Conservation (phyloP, 768 basidiomycete species). For the Rickenella mellea region DNA sequence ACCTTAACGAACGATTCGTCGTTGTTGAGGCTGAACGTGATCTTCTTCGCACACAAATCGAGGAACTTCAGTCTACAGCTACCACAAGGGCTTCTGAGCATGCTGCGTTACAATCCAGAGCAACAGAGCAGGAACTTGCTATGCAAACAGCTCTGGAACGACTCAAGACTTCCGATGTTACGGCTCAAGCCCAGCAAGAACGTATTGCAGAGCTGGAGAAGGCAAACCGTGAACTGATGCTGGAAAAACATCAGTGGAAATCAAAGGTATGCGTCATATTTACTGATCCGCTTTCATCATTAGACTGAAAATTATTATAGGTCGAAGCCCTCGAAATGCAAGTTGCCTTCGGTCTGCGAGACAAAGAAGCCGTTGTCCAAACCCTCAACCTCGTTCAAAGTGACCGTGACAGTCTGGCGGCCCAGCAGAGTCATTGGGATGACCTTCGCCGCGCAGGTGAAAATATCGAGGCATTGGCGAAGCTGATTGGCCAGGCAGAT, state of each 20-base stretch:
- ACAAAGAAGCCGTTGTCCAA: slow-evolving; percentile 49
- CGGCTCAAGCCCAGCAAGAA: slow-evolving; percentile 48
- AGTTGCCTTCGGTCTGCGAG: slow-evolving; percentile 44
- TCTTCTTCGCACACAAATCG: slow-evolving; percentile 41
- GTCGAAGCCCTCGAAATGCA: slow-evolving; percentile 52
- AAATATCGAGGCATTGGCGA: slow-evolving; percentile 61
- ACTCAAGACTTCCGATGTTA: slow-evolving; percentile 64
- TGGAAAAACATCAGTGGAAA: slow-evolving; percentile 48
- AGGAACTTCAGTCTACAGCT: slow-evolving; percentile 38
- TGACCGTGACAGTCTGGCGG: slow-evolving; percentile 47
- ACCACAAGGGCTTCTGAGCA: slow-evolving; percentile 36
- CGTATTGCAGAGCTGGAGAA: slow-evolving; percentile 57
- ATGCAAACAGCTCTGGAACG: slow-evolving; percentile 64
- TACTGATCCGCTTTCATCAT: background rate
- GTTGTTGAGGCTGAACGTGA: slow-evolving; percentile 61
- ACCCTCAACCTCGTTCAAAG: slow-evolving; percentile 43
- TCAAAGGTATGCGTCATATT: slow-evolving; percentile 39
- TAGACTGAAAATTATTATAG: slow-evolving; percentile 26
- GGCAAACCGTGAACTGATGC: slow-evolving; percentile 39
- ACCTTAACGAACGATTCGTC: slow-evolving; percentile 50
- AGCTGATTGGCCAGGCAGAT: slow-evolving; percentile 50
- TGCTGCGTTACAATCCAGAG: slow-evolving; percentile 37
- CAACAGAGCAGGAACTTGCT: slow-evolving; percentile 60
- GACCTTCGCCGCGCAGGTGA: slow-evolving; percentile 59
- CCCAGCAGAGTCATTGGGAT: slow-evolving; percentile 75